These are phyloP conservation scores for Babesia bovis DNA, from an alignment of 169 alveolate species.

Conservation along the genomic window DNA sequence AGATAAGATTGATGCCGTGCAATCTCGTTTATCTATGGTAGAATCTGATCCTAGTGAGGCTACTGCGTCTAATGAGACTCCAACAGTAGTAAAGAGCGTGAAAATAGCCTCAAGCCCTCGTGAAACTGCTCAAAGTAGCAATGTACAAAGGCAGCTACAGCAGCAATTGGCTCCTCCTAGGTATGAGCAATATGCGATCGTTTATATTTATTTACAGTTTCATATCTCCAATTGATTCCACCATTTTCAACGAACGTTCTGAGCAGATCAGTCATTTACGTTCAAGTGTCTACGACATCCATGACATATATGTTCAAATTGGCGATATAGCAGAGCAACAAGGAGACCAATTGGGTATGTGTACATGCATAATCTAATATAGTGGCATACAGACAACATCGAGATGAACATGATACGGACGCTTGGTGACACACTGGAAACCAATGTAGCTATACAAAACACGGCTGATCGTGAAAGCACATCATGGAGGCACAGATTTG, in stretches of 20 bases:
- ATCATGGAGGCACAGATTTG: conserved; percentile 1
- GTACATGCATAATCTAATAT: no score
- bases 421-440: conserved; percentile 36
- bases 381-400: conserved; percentile 34
- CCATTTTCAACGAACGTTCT: conserved; percentile 55
- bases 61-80: background rate
- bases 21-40: background rate
- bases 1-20: conserved; percentile 52
- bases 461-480: conserved; percentile 9
- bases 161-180: conserved; percentile 11
- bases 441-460: conserved; percentile 17
- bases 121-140: background rate
- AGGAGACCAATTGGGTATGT: conserved; percentile 65
- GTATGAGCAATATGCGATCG: background rate
- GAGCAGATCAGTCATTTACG: conserved; percentile 50
- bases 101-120: no score
- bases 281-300: conserved; percentile 57
- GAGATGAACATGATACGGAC: conserved; percentile 58
- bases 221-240: conserved; percentile 35
- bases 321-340: conserved; percentile 64
- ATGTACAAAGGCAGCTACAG: background rate
- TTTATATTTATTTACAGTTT: background rate
- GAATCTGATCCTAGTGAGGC: background rate
- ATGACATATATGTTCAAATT: conserved; percentile 62
- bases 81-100: conserved; percentile 3